Base-by-base conservation (phyloP, 2,329 filamentous ascomycete species). In the Hymenoscyphus fraxineus region DNA sequence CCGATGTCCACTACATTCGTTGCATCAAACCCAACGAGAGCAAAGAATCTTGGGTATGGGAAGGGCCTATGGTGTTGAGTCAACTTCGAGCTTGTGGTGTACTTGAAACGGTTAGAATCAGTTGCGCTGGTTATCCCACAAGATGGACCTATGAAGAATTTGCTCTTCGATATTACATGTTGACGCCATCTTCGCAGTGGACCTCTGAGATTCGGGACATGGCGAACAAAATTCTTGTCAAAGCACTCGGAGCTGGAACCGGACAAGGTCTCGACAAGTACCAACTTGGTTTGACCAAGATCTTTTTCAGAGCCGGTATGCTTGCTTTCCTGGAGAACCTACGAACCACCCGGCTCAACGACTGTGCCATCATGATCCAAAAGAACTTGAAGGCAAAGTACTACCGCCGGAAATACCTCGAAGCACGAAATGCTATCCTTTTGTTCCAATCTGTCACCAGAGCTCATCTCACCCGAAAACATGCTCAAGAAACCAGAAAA, bases 71-170 rank as follows among this genome's bases (percentile, higher is more conserved):
- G 95, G 95, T 99, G 71, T 85, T 99, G 66, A 97, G 92, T 78
- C 95, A 99, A 78, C 83, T 99, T 73, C 89, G 96, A 78, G 95
- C 95, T 79, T 99, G 95, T 80, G 95, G 95, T 93, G 96, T 99
- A 44, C 85, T 99, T 65, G 95, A 99, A 80, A 99, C 95, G 3
- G 95, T 99, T 64, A 88, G 95, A 76, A 99, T 99, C 78, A 97
- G 93, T 80, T 96, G 91, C 76, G 95, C 95, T 68, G 95, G 95
- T 67, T 99, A 99, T 75, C 95, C 95, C 16, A 98, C 95, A 57
- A 85, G 95, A 76, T 99, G 95, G 96, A 98, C 95, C 0, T 99
- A 97, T 75, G 95, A 99, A 75, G 95, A 99, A 76, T 99, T 99
- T 77, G 95, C 95, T 19, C 82, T 97, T 65, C 88, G 95, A 66